Evolutionary conservation across 2,329 filamentous ascomycete genomes (phyloP).

Genomic region (Microcyclosporella mali): DNA sequence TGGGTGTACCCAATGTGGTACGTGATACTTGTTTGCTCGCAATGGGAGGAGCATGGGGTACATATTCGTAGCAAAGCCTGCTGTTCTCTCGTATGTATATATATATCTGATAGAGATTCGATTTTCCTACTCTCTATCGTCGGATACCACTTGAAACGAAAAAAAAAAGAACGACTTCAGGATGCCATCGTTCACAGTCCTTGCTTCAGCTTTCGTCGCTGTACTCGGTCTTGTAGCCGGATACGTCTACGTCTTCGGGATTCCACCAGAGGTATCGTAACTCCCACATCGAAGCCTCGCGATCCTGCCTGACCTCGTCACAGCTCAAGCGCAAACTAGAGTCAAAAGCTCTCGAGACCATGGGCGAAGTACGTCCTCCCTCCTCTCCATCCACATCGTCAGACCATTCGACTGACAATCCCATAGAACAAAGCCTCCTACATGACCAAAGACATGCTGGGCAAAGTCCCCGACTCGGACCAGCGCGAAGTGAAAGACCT

Average conservation of each 20-base stretch:
- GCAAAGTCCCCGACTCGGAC: constrained; percentile 28
- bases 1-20: too few relatives aligned
- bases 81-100: too few relatives aligned
- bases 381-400: not conserved
- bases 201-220: constrained; percentile 27
- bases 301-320: too few relatives aligned
- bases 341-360: constrained; percentile 43
- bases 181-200: constrained; percentile 23
- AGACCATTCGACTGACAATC: not conserved
- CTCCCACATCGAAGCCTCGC: too few relatives aligned
- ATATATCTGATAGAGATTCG: too few relatives aligned
- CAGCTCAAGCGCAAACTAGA: constrained; percentile 40
- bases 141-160: too few relatives aligned
- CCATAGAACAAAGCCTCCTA: constrained; percentile 39
- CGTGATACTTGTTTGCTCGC: too few relatives aligned
- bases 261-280: constrained; percentile 37
- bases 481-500: constrained; percentile 32
- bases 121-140: too few relatives aligned
- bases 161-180: not conserved
- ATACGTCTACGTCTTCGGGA: constrained; percentile 44
- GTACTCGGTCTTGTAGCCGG: constrained; percentile 33
- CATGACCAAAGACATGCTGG: constrained; percentile 27
- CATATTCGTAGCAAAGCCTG: too few relatives aligned
- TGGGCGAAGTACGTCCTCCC: constrained; percentile 37
- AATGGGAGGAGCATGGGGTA: too few relatives aligned